Evolutionary conservation across 23 red algal genomes (phyloP), one percentile per base, ranked within the genome.

Genomic region (Agarophyton chilense): DNA sequence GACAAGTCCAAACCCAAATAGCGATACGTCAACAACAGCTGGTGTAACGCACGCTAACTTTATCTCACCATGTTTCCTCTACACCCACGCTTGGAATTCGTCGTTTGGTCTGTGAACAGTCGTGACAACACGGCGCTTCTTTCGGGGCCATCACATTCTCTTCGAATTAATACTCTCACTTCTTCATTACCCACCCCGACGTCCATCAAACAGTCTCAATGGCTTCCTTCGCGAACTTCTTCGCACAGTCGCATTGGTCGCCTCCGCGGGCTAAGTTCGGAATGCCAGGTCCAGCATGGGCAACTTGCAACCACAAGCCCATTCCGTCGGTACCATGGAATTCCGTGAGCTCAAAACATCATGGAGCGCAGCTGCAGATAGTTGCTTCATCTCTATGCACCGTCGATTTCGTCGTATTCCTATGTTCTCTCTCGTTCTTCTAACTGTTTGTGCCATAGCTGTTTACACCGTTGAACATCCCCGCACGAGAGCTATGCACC

Each of bases 311-410:
- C 18, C 68, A 21, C 68, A 39, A 26, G 33, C 68, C 29, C 41
- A 33, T 35, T 49, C 68, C 68, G 40, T 74, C 38, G 47, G 47
- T 29, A 5, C 41, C 29, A 1, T 12, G 4, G 68, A 74, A 29
- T 49, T 74, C n/a, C 68, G 41, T 19, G 68, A 74, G 43, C 68
- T 74, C 68, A 49, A 4, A 19, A 74, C 68, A 9, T 74, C 68
- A 47, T 74, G 68, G 68, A 74, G 68, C 68, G 68, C 68, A 10
- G 68, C 68, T 49, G 68, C 68, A 16, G 68, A 74, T 21, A 74
- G 68, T 16, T 74, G 68, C 24, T 43, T 74, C 68, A 74, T 74
- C 19, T 74, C 68, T 7, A 43, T 74, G 21, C 68, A 39, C 36
- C 68, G 68, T 13, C 40, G 41, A 74, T 74, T 43, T 49, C 68